Base-by-base conservation (phyloP, 2,329 filamentous ascomycete species). In the Thelonectria rubi region DNA sequence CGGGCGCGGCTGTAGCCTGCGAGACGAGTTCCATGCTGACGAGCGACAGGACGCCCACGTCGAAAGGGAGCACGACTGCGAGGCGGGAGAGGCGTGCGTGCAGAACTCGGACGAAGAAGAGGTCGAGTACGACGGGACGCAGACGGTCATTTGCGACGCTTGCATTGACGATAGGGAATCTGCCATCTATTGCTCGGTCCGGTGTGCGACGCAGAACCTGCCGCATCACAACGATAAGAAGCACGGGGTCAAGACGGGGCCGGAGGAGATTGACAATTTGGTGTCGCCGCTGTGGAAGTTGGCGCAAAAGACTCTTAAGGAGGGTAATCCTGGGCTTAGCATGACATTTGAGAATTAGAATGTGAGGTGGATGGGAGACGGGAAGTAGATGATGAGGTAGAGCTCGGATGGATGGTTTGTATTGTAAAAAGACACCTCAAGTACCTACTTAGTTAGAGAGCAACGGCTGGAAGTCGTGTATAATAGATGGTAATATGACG, bases 191-290 rank as follows among this genome's bases (percentile, higher is more conserved):
- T 84, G 81, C 67, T 80, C 79, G 8, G 65, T 73, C 26, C 68
- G 72, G 32, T 84, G 81, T 65, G 80, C 79, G n/a, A 69, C 67
- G 21, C 68, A 64, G 12, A 80, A 82, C 61, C 76, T 84, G 37
- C 74, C 75, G 11, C 59, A 59, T 21, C 81, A 84, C 65, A 72
- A 79, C 18, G 74, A 77, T 11, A 59, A 48, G 12, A 72, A 64
- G 58, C 75, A 77, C 59, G 71, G 67, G 2, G 73, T 74, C 2
- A 70, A 72, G 53, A 69, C 69, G 52, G 60, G 62, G 30, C 46
- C 62, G 1, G 69, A 65, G 2, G 72, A 73, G 20, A 60, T 67
- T 14, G 62, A 60, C 52, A 62, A 58, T 37, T 59, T 72, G 55
- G 67, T 71, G 34, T 51, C 62, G 43, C 64, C 68, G 20, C 48